Base-by-base conservation (phyloP, 768 basidiomycete species). In the Boletus huronensis region DNA sequence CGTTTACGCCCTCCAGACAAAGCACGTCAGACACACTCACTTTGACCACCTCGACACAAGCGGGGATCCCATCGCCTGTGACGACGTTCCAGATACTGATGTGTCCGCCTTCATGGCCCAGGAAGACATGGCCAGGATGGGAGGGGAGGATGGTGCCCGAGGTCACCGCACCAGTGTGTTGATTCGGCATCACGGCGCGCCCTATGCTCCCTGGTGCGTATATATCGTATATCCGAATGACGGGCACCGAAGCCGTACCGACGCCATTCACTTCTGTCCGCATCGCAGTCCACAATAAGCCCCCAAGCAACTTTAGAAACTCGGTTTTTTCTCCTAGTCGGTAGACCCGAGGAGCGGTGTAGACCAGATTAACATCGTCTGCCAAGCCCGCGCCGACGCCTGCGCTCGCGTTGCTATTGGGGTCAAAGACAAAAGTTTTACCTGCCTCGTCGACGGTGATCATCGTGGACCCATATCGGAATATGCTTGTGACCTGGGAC, bases 41-140 rank as follows among this genome's bases (percentile, higher is more conserved):
- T 72, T 89, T 92, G 64, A 92, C 75, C 25, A 90, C 86, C 58
- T 90, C 87, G 14, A 82, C 63, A 64, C 90, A 96, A 8, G 66
- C 67, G 1, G 88, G 87, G 41, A 77, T 74, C 38, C 81, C 82
- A 55, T 82, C 84, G 2, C 71, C 73, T 0, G 78, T 77, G 2
- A 75, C 74, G 10, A 82, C 57, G 23, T 72, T 62, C 94, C 97
- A 99, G n/a, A 95, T 75, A 2, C 86, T 87, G 58, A 98, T 77
- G 64, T 79, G 85, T 0, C 96, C 96, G 39, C 89, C 93, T 69
- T 98, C 95, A 62, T 99, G 96, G 0, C 90, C 93, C 32, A 99
- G 75, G 62, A 87, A 97, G 36, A 91, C 87, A 28, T 76, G 70
- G 2, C 80, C 76, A 0, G 85, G 85, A 19, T 82, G 75, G 1